Conservation (phyloP, 1,139 yeast genomes). For the Debaryomyces singareniensis region DNA sequence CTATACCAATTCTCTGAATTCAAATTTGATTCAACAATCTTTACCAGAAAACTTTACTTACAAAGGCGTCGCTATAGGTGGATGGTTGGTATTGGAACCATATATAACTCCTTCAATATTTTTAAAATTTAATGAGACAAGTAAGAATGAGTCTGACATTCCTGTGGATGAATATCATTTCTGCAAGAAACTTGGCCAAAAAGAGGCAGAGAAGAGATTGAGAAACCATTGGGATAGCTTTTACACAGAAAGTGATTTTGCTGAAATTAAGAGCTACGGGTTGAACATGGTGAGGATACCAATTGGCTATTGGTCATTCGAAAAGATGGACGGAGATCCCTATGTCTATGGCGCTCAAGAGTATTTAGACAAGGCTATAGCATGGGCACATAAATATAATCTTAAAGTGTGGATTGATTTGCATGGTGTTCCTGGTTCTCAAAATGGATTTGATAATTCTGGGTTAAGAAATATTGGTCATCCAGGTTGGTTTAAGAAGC, state of each 20-base stretch:
- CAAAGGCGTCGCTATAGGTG: slow-evolving; percentile 56
- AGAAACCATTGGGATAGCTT: slow-evolving; percentile 50
- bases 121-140: slow-evolving; percentile 23
- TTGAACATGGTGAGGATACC: slow-evolving; percentile 61
- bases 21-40: neutral
- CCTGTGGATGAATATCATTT: slow-evolving; percentile 59
- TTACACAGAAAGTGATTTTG: slow-evolving; percentile 49
- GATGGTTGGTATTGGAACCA: slow-evolving; percentile 64
- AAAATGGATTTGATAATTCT: slow-evolving; percentile 67
- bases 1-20: too few relatives aligned
- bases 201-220: slow-evolving; percentile 35
- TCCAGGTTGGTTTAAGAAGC: slow-evolving; percentile 46
- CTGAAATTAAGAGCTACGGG: slow-evolving; percentile 40
- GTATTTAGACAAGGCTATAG: slow-evolving; percentile 48
- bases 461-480: slow-evolving; percentile 44
- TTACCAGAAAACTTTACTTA: neutral
- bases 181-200: slow-evolving; percentile 40
- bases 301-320: slow-evolving; percentile 65
- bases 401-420: slow-evolving; percentile 57
- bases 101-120: slow-evolving; percentile 59
- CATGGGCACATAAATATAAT: slow-evolving; percentile 46
- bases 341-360: slow-evolving; percentile 51
- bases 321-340: slow-evolving; percentile 43
- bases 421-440: slow-evolving; percentile 65
- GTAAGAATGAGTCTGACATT: slow-evolving; percentile 23